Evolutionary conservation across 257 asterid species (phyloP).

Genomic region (Solanum pennellii): DNA sequence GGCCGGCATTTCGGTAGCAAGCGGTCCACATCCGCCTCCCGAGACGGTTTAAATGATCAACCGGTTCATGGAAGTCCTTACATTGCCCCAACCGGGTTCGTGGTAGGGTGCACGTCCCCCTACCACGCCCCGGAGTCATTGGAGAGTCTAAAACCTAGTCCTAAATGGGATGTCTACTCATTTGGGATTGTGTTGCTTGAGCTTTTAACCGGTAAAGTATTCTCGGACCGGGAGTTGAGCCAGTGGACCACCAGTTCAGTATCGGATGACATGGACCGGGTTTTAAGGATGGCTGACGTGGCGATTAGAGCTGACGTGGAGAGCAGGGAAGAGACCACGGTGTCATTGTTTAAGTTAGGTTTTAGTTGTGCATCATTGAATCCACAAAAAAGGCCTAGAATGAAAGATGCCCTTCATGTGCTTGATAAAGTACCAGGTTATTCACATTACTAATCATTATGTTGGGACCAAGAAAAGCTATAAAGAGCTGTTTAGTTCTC

Average conservation of each 20-base stretch:
- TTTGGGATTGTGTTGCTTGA: slow-evolving; percentile 75
- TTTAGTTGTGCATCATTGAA: slow-evolving; percentile 76
- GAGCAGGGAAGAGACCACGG: slow-evolving; percentile 36
- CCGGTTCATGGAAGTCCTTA: slow-evolving; percentile 27
- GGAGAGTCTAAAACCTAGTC: slow-evolving; percentile 52
- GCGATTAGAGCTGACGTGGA: slow-evolving; percentile 56
- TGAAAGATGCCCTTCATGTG: slow-evolving; percentile 68
- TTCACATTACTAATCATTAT: slow-evolving; percentile 10
- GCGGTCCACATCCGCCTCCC: slow-evolving; percentile 14
- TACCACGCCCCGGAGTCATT: slow-evolving; percentile 92
- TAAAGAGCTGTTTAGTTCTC: slow-evolving; percentile 12
- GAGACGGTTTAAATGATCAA: slow-evolving; percentile 13
- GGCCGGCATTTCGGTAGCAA: slow-evolving; percentile 64
- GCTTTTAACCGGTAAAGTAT: slow-evolving; percentile 67
- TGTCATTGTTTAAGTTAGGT: slow-evolving; percentile 80
- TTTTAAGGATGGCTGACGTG: slow-evolving; percentile 57
- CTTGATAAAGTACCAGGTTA: slow-evolving; percentile 44
- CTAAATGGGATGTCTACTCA: slow-evolving; percentile 92
- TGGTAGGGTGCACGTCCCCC: slow-evolving; percentile 67
- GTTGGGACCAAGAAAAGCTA: slow-evolving; percentile 8
- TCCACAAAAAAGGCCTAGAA: slow-evolving; percentile 80
- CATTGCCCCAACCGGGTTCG: slow-evolving; percentile 22
- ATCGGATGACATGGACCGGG: slow-evolving; percentile 34
- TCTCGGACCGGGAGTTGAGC: slow-evolving; percentile 61
- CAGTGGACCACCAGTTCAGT: slow-evolving; percentile 38